Evolutionary conservation across 208 protist species (phyloP), one percentile per base, ranked within the genome.

Genomic region (Blastocrithidia nonstop): DNA sequence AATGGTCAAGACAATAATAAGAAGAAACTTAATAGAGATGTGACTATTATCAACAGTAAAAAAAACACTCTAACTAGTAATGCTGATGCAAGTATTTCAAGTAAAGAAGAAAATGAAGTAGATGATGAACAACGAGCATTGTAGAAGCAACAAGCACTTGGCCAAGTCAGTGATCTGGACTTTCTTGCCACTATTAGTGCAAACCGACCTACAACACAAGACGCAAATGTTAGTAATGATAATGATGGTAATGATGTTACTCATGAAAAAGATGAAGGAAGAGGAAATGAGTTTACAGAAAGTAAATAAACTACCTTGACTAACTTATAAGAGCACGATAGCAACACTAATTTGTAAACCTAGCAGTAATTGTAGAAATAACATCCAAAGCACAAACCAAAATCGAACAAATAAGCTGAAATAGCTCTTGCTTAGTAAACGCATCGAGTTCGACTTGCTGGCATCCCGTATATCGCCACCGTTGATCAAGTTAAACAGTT

Each of bases 401-500:
- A 44, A n/a, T n/a, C n/a, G n/a, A n/a, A n/a, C n/a, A n/a, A n/a
- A n/a, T n/a, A n/a, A n/a, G n/a, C n/a, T n/a, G 49, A 57, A 28
- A 49, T 71, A 39, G 59, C 66, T 19, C 53, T 78, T 25, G 74
- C 77, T 5, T 64, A 51, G 2, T 67, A 93, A 31, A 76, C 78
- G 4, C 81, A 80, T 17, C 83, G 95, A n/a, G 51, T 99, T 17
- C 95, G 93, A 27, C 53, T 99, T 9, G 66, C 72, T 38, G 98
- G 98, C 68, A 64, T 99, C n/a, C 65, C 94, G 0, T 98, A 88
- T 67, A 57, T 67, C n/a, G 72, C 79, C 4, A 97, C 72, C 1
- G 95, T 98, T 54, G 86, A 95, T 2, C 88, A 98, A 31, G 55
- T 98, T 13, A 68, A 82, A 46, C 62, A 93, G 59, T 90, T 87